These are phyloP conservation scores for Samsoniella hepiali DNA, from an alignment of 2,329 filamentous ascomycete genomes.

Conservation along the genomic window DNA sequence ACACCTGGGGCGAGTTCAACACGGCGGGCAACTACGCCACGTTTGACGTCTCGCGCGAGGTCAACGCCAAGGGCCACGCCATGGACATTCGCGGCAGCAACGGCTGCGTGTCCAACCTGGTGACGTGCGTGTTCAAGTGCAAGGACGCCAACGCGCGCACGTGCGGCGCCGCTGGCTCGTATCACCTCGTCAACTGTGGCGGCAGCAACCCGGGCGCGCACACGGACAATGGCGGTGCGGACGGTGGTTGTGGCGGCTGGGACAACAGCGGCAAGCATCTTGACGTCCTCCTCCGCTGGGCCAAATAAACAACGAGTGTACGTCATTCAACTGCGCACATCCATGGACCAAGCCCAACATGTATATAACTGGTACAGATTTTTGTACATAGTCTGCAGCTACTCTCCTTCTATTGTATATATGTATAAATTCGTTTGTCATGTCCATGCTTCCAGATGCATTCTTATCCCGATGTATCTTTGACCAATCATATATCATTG, in stretches of 20 bases:
- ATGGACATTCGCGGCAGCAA: slow-evolving; percentile 33
- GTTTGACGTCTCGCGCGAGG: slow-evolving; percentile 41
- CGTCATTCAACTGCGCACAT: no score
- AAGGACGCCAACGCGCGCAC: slow-evolving; percentile 24
- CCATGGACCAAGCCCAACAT: background rate
- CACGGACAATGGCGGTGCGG: slow-evolving; percentile 1
- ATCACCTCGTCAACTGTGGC: slow-evolving; percentile 37
- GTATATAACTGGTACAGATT: background rate
- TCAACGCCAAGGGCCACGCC: slow-evolving; percentile 39
- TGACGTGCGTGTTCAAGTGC: slow-evolving; percentile 42
- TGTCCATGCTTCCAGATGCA: background rate
- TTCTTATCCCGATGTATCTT: no score
- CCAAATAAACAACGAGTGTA: background rate
- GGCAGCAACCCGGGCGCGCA: slow-evolving; percentile 1
- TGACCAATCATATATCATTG: slow-evolving; percentile 19
- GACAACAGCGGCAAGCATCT: background rate
- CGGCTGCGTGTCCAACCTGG: slow-evolving; percentile 38
- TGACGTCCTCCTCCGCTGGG: background rate
- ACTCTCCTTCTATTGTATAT: slow-evolving; percentile 8
- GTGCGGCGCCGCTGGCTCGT: slow-evolving; percentile 33
- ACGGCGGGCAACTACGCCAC: slow-evolving; percentile 31
- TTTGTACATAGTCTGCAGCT: slow-evolving; percentile 3
- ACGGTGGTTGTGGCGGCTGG: background rate
- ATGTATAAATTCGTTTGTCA: slow-evolving; percentile 12
- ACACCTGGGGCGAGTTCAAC: slow-evolving; percentile 45